phyloP scores from a whole-genome alignment of 208 protist genomes.

The Leishmania tarentolae region DNA sequence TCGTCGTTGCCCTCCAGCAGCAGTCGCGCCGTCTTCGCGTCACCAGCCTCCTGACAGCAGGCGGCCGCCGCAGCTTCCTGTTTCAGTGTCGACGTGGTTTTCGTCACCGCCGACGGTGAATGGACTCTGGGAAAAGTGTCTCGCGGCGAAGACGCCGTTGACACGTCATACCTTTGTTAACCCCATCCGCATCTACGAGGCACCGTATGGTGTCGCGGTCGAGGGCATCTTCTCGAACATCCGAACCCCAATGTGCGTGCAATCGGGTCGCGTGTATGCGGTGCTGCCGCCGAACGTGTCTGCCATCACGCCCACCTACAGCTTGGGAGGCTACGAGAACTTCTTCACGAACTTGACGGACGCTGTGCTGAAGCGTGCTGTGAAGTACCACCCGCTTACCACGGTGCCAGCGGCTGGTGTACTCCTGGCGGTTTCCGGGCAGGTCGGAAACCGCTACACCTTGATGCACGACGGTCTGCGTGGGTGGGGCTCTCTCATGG shows the following conservation, averaged over 20 bases:
- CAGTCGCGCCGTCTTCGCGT: neutral
- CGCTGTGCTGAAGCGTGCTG: conserved; percentile 16
- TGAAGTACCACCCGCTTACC: conserved; percentile 38
- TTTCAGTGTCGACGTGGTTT: conserved; percentile 1
- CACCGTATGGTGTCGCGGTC: conserved; percentile 5
- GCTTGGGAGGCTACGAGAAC: conserved; percentile 7
- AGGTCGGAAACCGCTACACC: conserved; percentile 13
- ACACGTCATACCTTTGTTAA: conserved; percentile 8
- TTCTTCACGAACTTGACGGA: conserved; percentile 32
- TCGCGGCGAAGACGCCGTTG: conserved; percentile 17
- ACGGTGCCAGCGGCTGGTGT: conserved; percentile 27
- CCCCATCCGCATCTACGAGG: conserved; percentile 19
- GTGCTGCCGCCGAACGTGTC: conserved; percentile 17
- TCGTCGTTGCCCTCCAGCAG: conserved; percentile 27
- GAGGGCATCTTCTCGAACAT: conserved; percentile 21
- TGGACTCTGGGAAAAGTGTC: conserved; percentile 18
- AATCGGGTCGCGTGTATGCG: conserved; percentile 30
- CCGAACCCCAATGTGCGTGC: conserved; percentile 36
- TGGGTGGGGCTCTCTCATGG: conserved; percentile 13
- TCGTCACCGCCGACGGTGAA: conserved; percentile 15
- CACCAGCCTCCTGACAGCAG: neutral
- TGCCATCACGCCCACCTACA: conserved; percentile 16
- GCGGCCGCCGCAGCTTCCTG: neutral
- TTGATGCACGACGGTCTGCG: conserved; percentile 28
- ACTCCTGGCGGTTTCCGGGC: conserved; percentile 20